Base-by-base conservation (phyloP, 202 grass and related monocot genomes). In the Cymbopogon flexuosus region DNA sequence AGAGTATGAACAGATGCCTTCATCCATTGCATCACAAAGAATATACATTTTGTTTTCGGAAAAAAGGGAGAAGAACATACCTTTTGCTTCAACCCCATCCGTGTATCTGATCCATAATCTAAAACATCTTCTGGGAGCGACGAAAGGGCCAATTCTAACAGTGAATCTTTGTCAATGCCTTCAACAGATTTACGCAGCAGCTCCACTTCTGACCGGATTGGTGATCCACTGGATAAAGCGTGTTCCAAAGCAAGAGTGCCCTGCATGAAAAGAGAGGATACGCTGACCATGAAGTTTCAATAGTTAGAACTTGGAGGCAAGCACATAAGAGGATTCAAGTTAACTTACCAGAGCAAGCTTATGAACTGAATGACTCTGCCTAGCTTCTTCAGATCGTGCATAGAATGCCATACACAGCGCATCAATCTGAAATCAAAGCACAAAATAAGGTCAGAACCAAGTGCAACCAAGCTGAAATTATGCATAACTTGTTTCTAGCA, bases 391-490 rank as follows among this genome's bases (percentile, higher is more conserved):
- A 65, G 96, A 99, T 70, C 96, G 84, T 71, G 96, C 92, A 81
- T 95, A 99, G 75, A 95, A 99, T 78, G 96, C 96, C 90, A 95
- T 95, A 79, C 92, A 93, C 80, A 99, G 85, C 10, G 92, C 92
- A 90, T 99, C 91, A 82, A 99, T 91, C 96, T 99, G 88, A 37
- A 85, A 93, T 8, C 64, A 6, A 84, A 71, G 37, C 59, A 62
- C 42, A 65, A 71, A 78, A 85, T 22, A 57, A 71, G 8, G 3
- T 9, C 31, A 83, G 56, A 58, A 77, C 49, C 40, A 71, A 73
- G 39, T 45, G 36, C 10, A 61, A 83, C 30, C 64, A 73, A 73
- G 24, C 22, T 40, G 34, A 65, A 81, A 66, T 41, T 58, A 10
- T 59, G 52, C n/a, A 30, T 21, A 76, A 60, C 63, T 66, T 80